phyloP scores from a whole-genome alignment of 202 grass and related monocot genomes.

The Eragrostis tef region DNA sequence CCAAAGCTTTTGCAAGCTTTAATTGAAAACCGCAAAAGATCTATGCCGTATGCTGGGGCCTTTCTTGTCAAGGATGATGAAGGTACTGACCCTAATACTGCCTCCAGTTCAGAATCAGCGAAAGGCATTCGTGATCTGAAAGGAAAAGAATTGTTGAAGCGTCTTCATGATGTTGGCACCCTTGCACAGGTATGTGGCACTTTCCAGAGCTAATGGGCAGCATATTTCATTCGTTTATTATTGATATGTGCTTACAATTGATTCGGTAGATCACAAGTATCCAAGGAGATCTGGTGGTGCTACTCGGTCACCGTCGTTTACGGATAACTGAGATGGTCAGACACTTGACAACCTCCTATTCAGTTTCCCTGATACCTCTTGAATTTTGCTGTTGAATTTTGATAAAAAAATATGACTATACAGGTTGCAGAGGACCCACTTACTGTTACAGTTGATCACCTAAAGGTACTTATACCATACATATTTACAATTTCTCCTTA shows the following conservation, averaged over 20 bases:
- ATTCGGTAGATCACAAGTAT: constrained; percentile 85
- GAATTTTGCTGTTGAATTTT: constrained; percentile 31
- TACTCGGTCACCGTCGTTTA: constrained; percentile 79
- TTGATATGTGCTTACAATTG: constrained; percentile 22
- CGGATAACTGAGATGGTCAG: constrained; percentile 86
- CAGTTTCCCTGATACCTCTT: constrained; percentile 24
- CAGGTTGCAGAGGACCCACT: constrained; percentile 94
- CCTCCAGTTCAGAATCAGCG: constrained; percentile 66
- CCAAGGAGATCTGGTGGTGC: constrained; percentile 82
- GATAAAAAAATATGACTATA: constrained; percentile 16
- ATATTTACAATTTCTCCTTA: background rate
- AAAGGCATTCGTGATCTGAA: constrained; percentile 90
- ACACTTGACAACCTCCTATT: constrained; percentile 34
- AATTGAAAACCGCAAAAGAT: constrained; percentile 83
- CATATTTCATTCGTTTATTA: constrained; percentile 27
- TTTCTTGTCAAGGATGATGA: constrained; percentile 95
- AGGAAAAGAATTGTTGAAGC: constrained; percentile 86
- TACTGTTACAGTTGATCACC: constrained; percentile 90
- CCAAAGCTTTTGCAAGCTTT: constrained; percentile 75
- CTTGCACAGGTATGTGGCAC: constrained; percentile 68
- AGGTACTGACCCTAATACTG: constrained; percentile 64
- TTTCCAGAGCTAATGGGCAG: constrained; percentile 18
- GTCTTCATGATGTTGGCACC: constrained; percentile 90
- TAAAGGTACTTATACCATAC: constrained; percentile 60
- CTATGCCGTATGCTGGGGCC: constrained; percentile 71